Percentiles rank a stretch among this genome's conserved stretches.
Evolutionary conservation across 2,329 filamentous ascomycete genomes (phyloP).

Genomic region (Microdochium nivale): DNA sequence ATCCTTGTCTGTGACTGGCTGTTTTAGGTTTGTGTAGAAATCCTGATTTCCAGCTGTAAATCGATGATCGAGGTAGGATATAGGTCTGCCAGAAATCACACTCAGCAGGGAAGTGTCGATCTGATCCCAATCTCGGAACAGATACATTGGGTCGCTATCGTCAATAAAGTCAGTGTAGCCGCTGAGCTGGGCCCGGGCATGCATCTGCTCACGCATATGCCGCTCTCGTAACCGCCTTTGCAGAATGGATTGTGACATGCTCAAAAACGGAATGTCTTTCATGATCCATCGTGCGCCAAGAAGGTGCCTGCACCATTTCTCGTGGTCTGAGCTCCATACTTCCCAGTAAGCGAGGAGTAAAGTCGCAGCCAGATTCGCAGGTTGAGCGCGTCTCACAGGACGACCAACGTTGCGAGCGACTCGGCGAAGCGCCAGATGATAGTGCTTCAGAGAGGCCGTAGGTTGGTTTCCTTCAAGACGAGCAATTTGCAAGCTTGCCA

Average conservation of each 20-base stretch:
- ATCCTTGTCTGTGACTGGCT: conserved; percentile 46
- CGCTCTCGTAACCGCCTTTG: conserved; percentile 25
- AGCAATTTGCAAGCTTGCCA: conserved; percentile 82
- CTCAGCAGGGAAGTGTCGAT: conserved; percentile 29
- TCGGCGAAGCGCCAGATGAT: conserved; percentile 73
- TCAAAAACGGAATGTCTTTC: conserved; percentile 69
- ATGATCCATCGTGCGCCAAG: conserved; percentile 77
- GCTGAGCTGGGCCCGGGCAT: conserved; percentile 10
- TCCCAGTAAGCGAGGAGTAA: conserved; percentile 86
- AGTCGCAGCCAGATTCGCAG: conserved; percentile 80
- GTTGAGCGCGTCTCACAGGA: conserved; percentile 58
- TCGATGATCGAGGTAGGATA: conserved; percentile 45
- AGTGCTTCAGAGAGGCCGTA: conserved; percentile 83
- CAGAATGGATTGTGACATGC: conserved; percentile 64
- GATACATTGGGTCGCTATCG: conserved; percentile 12
- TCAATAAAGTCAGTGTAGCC: conserved; percentile 11
- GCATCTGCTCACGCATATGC: conserved; percentile 9
- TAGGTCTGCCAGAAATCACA: conserved; percentile 39
- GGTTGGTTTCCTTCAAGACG: conserved; percentile 66
- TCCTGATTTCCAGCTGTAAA: not conserved
- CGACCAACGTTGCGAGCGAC: conserved; percentile 69
- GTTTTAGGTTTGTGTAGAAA: conserved; percentile 7
- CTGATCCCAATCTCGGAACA: conserved; percentile 23
- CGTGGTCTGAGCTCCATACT: conserved; percentile 87
- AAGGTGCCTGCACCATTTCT: conserved; percentile 91